These are phyloP conservation scores for Brassica incana DNA, from an alignment of 345 rosid genomes.

Conservation along the genomic window DNA sequence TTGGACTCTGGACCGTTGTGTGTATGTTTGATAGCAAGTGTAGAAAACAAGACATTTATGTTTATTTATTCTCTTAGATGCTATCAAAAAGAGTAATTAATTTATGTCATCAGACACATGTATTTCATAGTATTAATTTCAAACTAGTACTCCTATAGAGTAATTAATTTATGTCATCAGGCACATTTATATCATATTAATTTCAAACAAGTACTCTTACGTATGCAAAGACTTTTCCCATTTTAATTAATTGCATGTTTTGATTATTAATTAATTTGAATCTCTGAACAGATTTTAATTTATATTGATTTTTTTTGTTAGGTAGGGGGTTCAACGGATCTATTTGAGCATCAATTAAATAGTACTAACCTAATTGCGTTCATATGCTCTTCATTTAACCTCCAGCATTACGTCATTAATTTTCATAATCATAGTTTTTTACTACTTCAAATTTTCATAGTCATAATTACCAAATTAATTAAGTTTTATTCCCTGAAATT, in stretches of 20 bases:
- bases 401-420: not conserved
- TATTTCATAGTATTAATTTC: conserved; percentile 10
- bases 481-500: not conserved
- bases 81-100: conserved; percentile 16
- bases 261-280: not conserved
- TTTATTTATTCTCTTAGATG: conserved; percentile 25
- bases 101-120: conserved; percentile 15
- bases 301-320: not conserved
- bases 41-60: conserved; percentile 28
- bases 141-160: not conserved
- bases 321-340: conserved; percentile 32
- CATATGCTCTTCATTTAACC: not conserved
- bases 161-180: conserved; percentile 24
- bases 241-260: conserved; percentile 18
- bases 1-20: conserved; percentile 39
- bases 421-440: not conserved
- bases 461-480: not conserved
- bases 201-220: not conserved
- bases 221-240: not conserved
- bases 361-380: not conserved
- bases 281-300: not conserved
- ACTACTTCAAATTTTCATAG: not conserved
- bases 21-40: conserved; percentile 27
- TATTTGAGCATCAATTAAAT: conserved; percentile 1
- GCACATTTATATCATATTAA: conserved; percentile 2